phyloP scores from a whole-genome alignment of 306 rosid genomes.

The Prunus campanulata region DNA sequence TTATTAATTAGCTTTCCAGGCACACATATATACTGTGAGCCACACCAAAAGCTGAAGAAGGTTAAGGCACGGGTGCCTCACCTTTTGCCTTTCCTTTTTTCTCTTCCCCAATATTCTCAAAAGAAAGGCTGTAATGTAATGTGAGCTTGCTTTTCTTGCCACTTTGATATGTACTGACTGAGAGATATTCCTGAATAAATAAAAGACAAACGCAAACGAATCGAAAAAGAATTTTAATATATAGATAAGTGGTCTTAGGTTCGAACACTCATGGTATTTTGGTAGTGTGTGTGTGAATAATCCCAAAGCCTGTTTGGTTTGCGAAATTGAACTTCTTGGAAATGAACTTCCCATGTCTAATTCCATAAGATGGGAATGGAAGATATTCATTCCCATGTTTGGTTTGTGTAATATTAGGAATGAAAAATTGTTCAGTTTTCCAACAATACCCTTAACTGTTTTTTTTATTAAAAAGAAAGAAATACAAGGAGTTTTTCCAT shows the following conservation, averaged over 20 bases:
- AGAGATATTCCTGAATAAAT: background rate
- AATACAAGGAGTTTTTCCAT: too few species aligned
- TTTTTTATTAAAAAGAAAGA: too few species aligned
- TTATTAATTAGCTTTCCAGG: background rate
- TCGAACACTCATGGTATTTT: rapidly evolving
- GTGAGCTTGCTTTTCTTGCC: background rate
- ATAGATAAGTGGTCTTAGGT: too few species aligned
- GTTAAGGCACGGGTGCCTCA: constrained; percentile 37
- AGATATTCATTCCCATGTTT: too few species aligned
- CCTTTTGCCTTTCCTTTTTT: constrained; percentile 29
- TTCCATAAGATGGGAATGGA: too few species aligned
- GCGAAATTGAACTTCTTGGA: too few species aligned
- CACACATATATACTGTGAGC: constrained; percentile 8
- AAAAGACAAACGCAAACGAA: background rate
- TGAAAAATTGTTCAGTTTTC: too few species aligned
- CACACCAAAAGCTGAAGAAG: constrained; percentile 33
- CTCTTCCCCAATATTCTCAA: constrained; percentile 28
- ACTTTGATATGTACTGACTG: constrained; percentile 1
- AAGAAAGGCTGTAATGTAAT: constrained; percentile 11
- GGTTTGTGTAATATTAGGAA: too few species aligned
- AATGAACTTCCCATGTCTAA: too few species aligned
- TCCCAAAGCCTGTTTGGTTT: rapidly evolving
- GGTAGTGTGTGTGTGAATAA: too few species aligned
- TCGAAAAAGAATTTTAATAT: too few species aligned
- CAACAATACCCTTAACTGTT: too few species aligned